Evolutionary conservation across 495 filamentous ascomycete species (phyloP).

Genomic region (Ramalina intermedia): DNA sequence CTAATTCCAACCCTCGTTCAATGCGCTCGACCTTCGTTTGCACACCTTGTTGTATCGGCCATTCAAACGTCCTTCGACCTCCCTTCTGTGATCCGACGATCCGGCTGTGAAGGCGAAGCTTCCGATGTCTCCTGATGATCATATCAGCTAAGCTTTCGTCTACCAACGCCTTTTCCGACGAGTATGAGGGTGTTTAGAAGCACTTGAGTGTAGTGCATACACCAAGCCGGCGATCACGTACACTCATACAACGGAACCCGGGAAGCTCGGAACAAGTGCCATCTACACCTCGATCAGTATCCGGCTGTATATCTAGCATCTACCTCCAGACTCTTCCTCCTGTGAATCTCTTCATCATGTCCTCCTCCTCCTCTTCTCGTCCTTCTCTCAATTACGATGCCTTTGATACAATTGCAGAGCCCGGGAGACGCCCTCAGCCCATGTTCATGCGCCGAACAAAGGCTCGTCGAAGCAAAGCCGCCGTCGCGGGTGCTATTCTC

Average conservation of each 20-base stretch:
- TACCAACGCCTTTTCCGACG: background rate
- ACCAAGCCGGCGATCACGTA: too few species aligned
- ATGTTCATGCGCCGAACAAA: conserved; percentile 15
- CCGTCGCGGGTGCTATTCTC: conserved; percentile 2
- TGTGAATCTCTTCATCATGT: background rate
- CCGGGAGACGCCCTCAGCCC: conserved; percentile 7
- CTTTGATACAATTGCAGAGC: conserved; percentile 15
- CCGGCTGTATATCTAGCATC: background rate
- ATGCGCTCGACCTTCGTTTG: background rate
- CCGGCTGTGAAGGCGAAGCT: background rate
- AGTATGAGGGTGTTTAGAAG: background rate
- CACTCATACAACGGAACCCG: background rate
- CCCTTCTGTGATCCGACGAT: background rate
- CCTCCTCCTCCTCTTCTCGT: conserved; percentile 1
- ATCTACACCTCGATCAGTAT: background rate
- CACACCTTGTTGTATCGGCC: background rate
- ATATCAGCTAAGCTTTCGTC: background rate
- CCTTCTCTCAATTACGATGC: conserved; percentile 5
- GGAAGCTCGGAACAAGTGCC: background rate
- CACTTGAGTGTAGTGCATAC: background rate
- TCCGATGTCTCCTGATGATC: background rate
- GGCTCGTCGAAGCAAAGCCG: conserved; percentile 12
- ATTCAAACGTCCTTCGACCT: background rate
- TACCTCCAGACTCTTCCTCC: background rate
- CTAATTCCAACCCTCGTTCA: background rate